Evolutionary conservation across 1,139 yeast genomes (phyloP), one percentile per base, ranked within the genome.

Genomic region (Yueomyces sp.): DNA sequence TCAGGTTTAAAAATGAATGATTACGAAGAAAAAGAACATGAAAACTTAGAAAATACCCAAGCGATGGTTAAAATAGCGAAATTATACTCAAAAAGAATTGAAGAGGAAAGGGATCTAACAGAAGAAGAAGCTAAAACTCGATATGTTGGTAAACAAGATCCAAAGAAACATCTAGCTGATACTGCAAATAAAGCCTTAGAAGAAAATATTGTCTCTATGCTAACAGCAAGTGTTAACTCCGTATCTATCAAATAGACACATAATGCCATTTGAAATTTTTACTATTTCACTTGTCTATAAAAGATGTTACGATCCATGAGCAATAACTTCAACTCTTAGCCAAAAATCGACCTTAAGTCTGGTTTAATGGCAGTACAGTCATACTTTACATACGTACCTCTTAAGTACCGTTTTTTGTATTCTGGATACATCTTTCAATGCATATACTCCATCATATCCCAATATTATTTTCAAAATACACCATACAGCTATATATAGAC

Each of bases 141-240:
- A 61, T 93, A 89, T 58, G 97, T 93, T 32, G 99, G 99, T 54
- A 89, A 87, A 62, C 96, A 91, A 65, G 98, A 93, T 64, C 99
- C 98, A 41, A 93, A 93, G 76, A 91, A 91, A 68, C 99, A 93
- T 68, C 72, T 93, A 57, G 76, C 83, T 41, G 96, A 86, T 51
- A 83, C 94, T 2, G 94, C 96, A 11, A 94, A 85, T 50, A 69
- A 71, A 50, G 71, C 87, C 44, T 76, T 93, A 56, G 98, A 91
- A 63, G 94, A 86, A 43, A 93, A 91, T 60, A 80, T 91, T 43
- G 86, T 86, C 11, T 78, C 94, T 36, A 75, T 91, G 53, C 71
- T 89, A 57, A 84, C 96, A 25, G 84, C 95, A 43, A 84, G 83
- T 62, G 87, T 91, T 41, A 91, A 91, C 63, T 79, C 93, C 41